Evolutionary conservation across 2,329 filamentous ascomycete species (phyloP).

Genomic region (Xylaria sp.): DNA sequence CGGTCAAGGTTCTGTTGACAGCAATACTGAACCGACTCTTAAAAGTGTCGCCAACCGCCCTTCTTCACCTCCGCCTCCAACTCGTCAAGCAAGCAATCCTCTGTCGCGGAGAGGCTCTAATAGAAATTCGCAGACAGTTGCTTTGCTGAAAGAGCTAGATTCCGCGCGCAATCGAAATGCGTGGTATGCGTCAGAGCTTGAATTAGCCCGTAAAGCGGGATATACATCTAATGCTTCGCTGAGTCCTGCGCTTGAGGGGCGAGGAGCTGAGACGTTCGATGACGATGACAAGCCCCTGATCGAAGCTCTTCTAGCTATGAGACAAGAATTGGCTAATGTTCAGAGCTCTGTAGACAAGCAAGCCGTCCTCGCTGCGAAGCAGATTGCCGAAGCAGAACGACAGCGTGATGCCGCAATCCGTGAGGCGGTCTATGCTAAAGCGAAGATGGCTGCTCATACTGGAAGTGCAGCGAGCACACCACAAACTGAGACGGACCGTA

Average conservation of each 20-base stretch:
- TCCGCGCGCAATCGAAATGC: conserved; percentile 86
- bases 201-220: conserved; percentile 88
- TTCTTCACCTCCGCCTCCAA: conserved; percentile 68
- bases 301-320: conserved; percentile 92
- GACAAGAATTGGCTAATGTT: conserved; percentile 86
- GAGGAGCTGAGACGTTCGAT: conserved; percentile 80
- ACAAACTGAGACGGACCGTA: conserved; percentile 69
- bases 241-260: conserved; percentile 79
- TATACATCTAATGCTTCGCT: conserved; percentile 79
- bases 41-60: conserved; percentile 58
- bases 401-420: conserved; percentile 94
- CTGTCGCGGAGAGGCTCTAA: conserved; percentile 69
- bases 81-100: conserved; percentile 67
- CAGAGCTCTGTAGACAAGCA: conserved; percentile 91
- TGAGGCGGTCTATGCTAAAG: conserved; percentile 94
- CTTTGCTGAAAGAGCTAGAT: conserved; percentile 87
- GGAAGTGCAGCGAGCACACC: conserved; percentile 72
- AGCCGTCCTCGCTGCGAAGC: conserved; percentile 82
- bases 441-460: conserved; percentile 83
- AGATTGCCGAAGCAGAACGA: conserved; percentile 93
- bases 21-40: conserved; percentile 67
- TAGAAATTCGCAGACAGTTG: conserved; percentile 74
- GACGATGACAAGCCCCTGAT: conserved; percentile 93
- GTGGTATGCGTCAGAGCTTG: conserved; percentile 96
- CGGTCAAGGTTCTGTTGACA: conserved; percentile 75